Percentiles rank a stretch among this genome's conserved stretches.
These are phyloP conservation scores for Thalassiosira sp. DNA, from an alignment of 352 stramenopile species.

Conservation along the genomic window DNA sequence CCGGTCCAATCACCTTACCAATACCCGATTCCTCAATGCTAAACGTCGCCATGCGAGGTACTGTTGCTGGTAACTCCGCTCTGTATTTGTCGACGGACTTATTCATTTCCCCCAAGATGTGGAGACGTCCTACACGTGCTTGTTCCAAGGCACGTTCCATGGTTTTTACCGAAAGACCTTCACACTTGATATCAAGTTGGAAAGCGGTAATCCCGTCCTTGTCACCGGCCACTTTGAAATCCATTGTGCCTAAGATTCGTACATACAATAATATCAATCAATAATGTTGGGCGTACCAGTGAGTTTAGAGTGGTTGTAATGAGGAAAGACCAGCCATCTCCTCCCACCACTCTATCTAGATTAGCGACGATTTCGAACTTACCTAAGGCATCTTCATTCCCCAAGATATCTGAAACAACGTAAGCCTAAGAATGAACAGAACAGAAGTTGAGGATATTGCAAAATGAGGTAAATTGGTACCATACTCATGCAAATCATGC, in stretches of 20 bases:
- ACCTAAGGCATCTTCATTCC: constrained; percentile 54
- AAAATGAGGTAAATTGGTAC: not conserved
- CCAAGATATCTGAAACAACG: constrained; percentile 86
- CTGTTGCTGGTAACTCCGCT: constrained; percentile 54
- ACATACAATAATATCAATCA: too few species aligned
- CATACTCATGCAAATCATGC: not conserved
- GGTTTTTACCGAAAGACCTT: constrained; percentile 52
- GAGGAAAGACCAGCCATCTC: too few species aligned
- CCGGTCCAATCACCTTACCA: constrained; percentile 82
- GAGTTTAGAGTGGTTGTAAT: not conserved
- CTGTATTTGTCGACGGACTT: constrained; percentile 57
- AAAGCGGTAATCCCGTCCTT: constrained; percentile 62
- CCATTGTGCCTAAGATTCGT: constrained; percentile 42
- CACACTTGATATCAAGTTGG: constrained; percentile 71
- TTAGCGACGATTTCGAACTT: not conserved
- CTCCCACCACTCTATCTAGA: too few species aligned
- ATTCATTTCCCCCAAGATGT: constrained; percentile 59
- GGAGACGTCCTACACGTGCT: constrained; percentile 44
- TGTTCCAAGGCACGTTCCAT: constrained; percentile 57
- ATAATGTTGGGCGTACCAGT: too few species aligned
- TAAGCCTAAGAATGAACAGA: constrained; percentile 55
- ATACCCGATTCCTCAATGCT: constrained; percentile 59
- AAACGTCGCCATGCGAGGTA: constrained; percentile 63
- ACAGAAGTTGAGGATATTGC: not conserved
- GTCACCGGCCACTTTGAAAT: constrained; percentile 65